Evolutionary conservation across 306 rosid genomes (phyloP), one percentile per base, ranked within the genome.

Genomic region (Rosa multiflora): DNA sequence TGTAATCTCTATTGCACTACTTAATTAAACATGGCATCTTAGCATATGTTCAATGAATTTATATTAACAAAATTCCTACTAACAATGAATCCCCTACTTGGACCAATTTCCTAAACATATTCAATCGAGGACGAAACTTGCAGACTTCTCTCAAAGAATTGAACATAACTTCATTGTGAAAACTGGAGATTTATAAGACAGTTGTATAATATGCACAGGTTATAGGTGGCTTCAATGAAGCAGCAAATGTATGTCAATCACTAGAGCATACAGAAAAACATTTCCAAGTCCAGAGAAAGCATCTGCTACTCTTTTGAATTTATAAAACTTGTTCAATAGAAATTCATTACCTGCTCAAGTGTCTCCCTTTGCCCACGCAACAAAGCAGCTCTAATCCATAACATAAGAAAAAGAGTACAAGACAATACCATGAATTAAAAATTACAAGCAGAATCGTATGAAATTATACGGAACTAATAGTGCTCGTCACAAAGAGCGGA

Each of bases 351-450:
- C 97, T 79, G 97, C 80, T 91, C 97, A 79, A 89, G 91, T 68
- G 76, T 87, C 86, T 91, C 97, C 81, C 98, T 91, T 78, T 85
- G 91, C 69, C 98, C 99, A 43, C 88, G 99, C 88, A 95, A 78
- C 73, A 93, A 77, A 15, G 93, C 88, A 56, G 98, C 92, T 77
- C 99, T 95, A 90, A 80, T 58, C 8, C 10, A 69, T 44, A 70
- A 83, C 40, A 63, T 78, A 73, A 29, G 87, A 37, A 76, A 71
- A 26, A 48, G 51, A 67, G 73, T 68, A 62, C 51, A 72, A 13
- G 10, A 82, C 13, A 67, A 79, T n/a, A 72, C 58, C 67, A 56
- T 1, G 49, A 80, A 71, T 70, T 49, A 40, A 40, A 82, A 75
- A 81, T 44, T 63, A 49, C 23, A 69, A 11, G 64, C 40, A 70